phyloP scores from a whole-genome alignment of 768 basidiomycete species.

The Hygrophorus pudorinus region DNA sequence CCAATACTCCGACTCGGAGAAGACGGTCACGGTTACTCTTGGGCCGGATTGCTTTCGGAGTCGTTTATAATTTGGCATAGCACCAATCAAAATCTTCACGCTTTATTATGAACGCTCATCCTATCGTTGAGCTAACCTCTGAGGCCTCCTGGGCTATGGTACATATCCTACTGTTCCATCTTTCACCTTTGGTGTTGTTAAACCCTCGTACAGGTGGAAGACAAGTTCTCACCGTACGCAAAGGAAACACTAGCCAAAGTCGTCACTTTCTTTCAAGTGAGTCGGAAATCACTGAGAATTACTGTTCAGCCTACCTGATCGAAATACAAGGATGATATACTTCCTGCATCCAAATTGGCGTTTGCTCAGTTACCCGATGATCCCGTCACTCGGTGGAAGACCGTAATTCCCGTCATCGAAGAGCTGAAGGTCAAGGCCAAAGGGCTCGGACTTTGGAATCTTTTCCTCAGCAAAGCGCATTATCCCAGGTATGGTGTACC shows the following conservation, averaged over 20 bases:
- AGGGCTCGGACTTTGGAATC: constrained; percentile 89
- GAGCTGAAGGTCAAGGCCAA: constrained; percentile 85
- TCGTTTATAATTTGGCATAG: background rate
- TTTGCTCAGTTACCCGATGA: constrained; percentile 77
- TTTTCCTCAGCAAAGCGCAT: constrained; percentile 91
- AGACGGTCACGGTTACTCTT: background rate
- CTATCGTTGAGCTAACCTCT: constrained; percentile 69
- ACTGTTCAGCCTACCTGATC: background rate
- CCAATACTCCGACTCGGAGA: background rate
- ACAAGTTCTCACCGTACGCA: constrained; percentile 86
- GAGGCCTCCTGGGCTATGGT: constrained; percentile 86
- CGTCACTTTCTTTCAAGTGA: constrained; percentile 75
- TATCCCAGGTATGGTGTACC: constrained; percentile 85
- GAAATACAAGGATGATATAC: constrained; percentile 67
- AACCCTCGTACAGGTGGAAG: constrained; percentile 51
- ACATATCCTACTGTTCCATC: constrained; percentile 12
- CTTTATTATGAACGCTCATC: constrained; percentile 44
- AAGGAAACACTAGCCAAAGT: constrained; percentile 82
- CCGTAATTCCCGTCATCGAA: constrained; percentile 68
- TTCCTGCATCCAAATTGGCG: constrained; percentile 69
- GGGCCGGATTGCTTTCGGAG: no score
- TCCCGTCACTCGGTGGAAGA: constrained; percentile 71
- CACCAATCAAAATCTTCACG: background rate
- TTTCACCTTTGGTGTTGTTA: background rate
- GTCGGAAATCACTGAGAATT: constrained; percentile 8